A percentile compares a stretch with the other conserved stretches of the same genome.
phyloP scores from a whole-genome alignment of 768 basidiomycete species.

The Lactarius tabidus region DNA sequence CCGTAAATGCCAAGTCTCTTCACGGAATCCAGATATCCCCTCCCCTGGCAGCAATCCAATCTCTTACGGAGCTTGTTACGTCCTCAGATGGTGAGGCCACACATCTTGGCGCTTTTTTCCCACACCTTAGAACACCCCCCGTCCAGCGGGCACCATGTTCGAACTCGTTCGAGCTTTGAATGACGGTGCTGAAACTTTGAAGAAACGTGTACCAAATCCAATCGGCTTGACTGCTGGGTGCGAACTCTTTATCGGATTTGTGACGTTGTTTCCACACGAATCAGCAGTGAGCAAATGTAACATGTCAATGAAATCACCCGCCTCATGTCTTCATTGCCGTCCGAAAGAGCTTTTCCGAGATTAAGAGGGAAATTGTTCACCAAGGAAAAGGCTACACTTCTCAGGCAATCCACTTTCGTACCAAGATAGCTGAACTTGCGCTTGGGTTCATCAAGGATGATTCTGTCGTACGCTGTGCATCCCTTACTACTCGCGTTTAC shows the following conservation, averaged over 20 bases:
- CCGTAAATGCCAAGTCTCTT: neutral
- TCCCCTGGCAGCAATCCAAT: conserved; percentile 84
- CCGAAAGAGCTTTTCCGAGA: conserved; percentile 70
- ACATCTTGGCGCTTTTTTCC: conserved; percentile 1
- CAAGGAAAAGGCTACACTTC: conserved; percentile 76
- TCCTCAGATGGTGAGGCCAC: conserved; percentile 61
- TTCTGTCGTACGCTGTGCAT: conserved; percentile 57
- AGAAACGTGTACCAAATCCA: conserved; percentile 61
- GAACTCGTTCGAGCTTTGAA: conserved; percentile 86
- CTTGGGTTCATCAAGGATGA: conserved; percentile 94
- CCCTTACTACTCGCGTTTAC: conserved; percentile 22
- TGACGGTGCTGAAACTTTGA: conserved; percentile 63
- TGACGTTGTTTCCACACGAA: conserved; percentile 79
- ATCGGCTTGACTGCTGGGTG: conserved; percentile 87
- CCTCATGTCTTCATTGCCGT: conserved; percentile 17
- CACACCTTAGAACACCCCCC: conserved; percentile 12
- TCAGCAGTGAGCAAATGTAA: conserved; percentile 53
- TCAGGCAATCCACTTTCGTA: conserved; percentile 80
- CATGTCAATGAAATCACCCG: conserved; percentile 21
- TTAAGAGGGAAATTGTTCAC: conserved; percentile 77
- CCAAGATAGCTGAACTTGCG: conserved; percentile 85
- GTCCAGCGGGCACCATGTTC: conserved; percentile 82
- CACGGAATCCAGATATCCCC: conserved; percentile 54
- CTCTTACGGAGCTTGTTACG: conserved; percentile 77
- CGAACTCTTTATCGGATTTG: conserved; percentile 86